Base-by-base conservation (phyloP, 192 early-diverging fungal species). In the Phlyctochytrium planicorne region DNA sequence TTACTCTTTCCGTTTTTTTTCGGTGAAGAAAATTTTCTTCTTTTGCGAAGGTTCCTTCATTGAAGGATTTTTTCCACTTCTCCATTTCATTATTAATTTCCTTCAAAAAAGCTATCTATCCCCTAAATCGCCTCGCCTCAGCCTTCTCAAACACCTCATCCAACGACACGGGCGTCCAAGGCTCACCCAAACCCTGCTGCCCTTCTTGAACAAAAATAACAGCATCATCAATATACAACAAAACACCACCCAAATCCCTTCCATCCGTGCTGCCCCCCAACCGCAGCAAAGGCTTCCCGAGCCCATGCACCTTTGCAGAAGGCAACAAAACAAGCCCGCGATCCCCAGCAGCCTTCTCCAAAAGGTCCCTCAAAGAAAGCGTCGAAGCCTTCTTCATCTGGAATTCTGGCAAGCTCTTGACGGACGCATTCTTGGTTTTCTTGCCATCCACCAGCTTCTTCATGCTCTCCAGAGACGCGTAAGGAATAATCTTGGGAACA, bases 181-280 rank as follows among this genome's bases (percentile, higher is more conserved):
- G 52, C 1, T 74, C 80, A 4, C 70, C 73, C 4, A 75, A 74
- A 63, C 84, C 78, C 61, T 64, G 60, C 6, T 63, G 53, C 25
- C 52, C 64, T 17, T 64, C 70, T 29, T 62, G 60, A 17, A 85
- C 80, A 70, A 80, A 91, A 61, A 89, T 62, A 2, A 91, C 82
- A 32, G 83, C 87, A 4, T 88, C 84, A 55, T 88, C 84, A 52
- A 91, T 75, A 61, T 86, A 88, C 30, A 81, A 71, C 20, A 85
- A 53, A 6, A 87, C 68, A 0, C 86, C 84, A 6, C 83, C 82
- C 2, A 52, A 53, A 25, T 80, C 78, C 31, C 33, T 24, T 0
- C 55, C 70, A 25, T 63, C 71, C 14, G 66, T 63, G 16, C 72
- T 75, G 29, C 79, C 74, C 1, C 80, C 89, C 30, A 89, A 59